A percentile compares a stretch with the other conserved stretches of the same genome.
Conservation (phyloP, 495 filamentous ascomycete species). For the Xylaria scruposa region DNA sequence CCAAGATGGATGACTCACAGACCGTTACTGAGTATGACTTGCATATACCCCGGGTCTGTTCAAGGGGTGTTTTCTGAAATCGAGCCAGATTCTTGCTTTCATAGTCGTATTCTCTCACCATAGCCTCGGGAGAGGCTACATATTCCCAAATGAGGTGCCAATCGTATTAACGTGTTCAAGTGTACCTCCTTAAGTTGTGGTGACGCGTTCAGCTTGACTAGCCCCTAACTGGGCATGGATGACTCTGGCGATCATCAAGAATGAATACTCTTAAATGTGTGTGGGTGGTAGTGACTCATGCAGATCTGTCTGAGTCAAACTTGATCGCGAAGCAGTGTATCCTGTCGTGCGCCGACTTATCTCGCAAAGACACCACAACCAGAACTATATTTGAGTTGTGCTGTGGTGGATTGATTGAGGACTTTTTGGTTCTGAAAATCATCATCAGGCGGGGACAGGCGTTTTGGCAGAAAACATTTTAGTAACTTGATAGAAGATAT, state of each 20-base stretch:
- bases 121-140: neutral
- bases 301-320: neutral
- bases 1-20: neutral
- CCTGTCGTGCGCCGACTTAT: neutral
- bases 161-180: neutral
- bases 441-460: constrained; percentile 21
- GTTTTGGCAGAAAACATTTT: constrained; percentile 62
- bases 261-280: neutral
- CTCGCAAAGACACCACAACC: neutral
- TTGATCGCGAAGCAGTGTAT: neutral
- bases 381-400: neutral
- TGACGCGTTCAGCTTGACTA: neutral
- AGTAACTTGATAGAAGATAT: constrained; percentile 79
- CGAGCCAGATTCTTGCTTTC: neutral
- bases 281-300: neutral
- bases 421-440: neutral
- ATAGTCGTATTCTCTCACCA: neutral
- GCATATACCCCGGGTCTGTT: neutral
- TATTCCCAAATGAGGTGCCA: neutral
- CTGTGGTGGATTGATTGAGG: neutral
- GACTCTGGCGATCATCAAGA: neutral
- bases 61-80: neutral
- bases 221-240: neutral
- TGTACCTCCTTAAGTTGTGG: neutral
- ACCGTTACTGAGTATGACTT: neutral